Percentiles rank a stretch among this genome's conserved stretches.
Conservation (phyloP, 1,139 yeast genomes). For the Saccharomyces hybrid region DNA sequence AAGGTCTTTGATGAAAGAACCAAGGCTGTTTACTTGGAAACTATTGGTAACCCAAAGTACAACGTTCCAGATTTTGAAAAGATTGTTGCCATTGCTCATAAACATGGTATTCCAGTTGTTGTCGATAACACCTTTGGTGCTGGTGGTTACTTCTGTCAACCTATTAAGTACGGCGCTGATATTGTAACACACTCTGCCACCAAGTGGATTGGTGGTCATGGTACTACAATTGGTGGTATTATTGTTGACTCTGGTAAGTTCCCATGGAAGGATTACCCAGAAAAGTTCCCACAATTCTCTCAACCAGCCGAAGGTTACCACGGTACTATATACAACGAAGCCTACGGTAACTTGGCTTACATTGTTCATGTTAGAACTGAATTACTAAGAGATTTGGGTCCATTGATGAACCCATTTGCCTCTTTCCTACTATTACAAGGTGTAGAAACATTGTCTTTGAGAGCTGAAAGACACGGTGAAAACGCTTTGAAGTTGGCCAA, state of each 20-base stretch:
- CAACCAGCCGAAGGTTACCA: conserved; percentile 91
- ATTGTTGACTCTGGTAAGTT: conserved; percentile 85
- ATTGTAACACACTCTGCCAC: conserved; percentile 85
- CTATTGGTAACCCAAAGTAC: conserved; percentile 90
- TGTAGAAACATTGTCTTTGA: conserved; percentile 82
- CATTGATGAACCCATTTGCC: conserved; percentile 80
- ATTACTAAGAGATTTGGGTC: conserved; percentile 86
- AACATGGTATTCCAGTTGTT: conserved; percentile 82
- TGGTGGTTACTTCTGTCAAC: conserved; percentile 82
- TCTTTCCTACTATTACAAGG: conserved; percentile 84
- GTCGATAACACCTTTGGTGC: conserved; percentile 98
- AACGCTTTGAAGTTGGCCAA: conserved; percentile 79
- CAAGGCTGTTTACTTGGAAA: conserved; percentile 81
- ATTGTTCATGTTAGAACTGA: conserved; percentile 78
- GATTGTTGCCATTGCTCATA: conserved; percentile 70
- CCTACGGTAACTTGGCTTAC: conserved; percentile 72
- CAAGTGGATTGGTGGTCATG: conserved; percentile 98
- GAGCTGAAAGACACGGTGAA: conserved; percentile 84
- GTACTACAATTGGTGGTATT: conserved; percentile 90
- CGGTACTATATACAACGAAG: conserved; percentile 74
- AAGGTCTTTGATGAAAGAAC: conserved; percentile 73
- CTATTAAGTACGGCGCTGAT: conserved; percentile 85
- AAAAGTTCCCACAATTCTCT: conserved; percentile 83
- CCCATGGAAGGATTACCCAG: conserved; percentile 82
- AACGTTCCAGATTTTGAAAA: conserved; percentile 86